Percentiles rank a stretch among this genome's conserved stretches.
phyloP scores from a whole-genome alignment of 352 stramenopile genomes.

The Chrysophaeum taylorii region DNA sequence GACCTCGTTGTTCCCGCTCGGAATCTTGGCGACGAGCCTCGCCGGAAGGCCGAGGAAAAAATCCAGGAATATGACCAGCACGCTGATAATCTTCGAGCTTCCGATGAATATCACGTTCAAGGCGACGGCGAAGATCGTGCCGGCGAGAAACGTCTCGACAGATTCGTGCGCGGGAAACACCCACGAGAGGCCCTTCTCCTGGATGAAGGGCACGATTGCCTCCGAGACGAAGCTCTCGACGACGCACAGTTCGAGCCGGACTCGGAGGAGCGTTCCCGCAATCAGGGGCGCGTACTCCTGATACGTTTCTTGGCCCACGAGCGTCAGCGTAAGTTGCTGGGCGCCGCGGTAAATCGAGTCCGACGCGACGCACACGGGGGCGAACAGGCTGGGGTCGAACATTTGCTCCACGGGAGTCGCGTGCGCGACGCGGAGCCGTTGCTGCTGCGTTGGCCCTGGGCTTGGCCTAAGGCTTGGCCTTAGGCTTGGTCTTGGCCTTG shows the following conservation, averaged over 20 bases:
- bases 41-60: constrained; percentile 44
- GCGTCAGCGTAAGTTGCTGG: constrained; percentile 35
- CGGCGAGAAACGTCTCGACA: constrained; percentile 54
- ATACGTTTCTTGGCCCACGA: constrained; percentile 52
- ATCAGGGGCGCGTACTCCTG: constrained; percentile 56
- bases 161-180: constrained; percentile 56
- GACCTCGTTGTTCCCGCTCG: not conserved
- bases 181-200: constrained; percentile 53
- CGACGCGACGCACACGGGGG: constrained; percentile 47
- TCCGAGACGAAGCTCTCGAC: constrained; percentile 62
- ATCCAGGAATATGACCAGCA: constrained; percentile 54
- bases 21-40: constrained; percentile 36
- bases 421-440: no score
- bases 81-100: constrained; percentile 54
- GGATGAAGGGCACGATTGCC: constrained; percentile 55
- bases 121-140: constrained; percentile 55
- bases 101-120: constrained; percentile 60
- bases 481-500: no score
- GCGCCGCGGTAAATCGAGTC: constrained; percentile 53
- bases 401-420: no score
- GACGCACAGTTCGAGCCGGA: constrained; percentile 56
- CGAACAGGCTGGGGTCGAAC: no score
- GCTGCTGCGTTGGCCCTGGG: no score
- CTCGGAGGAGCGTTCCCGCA: constrained; percentile 47
- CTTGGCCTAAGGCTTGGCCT: no score